Evolutionary conservation across 257 asterid species (phyloP).

Genomic region (Jacaranda copaia): DNA sequence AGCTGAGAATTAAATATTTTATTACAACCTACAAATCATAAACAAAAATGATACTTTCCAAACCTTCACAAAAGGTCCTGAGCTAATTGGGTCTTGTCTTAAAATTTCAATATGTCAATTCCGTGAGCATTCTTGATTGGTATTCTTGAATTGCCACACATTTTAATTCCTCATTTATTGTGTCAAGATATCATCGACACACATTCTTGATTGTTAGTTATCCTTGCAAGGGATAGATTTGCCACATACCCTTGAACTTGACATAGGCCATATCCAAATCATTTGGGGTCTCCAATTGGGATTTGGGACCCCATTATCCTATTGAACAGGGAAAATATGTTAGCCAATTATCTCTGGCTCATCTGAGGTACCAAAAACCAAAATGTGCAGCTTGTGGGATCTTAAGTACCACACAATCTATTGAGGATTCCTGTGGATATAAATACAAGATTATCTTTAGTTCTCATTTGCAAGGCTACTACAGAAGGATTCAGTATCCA

Average conservation of each 20-base stretch:
- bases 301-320: conserved; percentile 36
- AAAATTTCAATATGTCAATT: background rate
- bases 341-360: conserved; percentile 30
- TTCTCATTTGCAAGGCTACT: conserved; percentile 5
- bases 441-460: background rate
- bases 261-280: no score
- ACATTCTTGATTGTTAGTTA: background rate
- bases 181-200: background rate
- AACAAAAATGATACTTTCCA: no score
- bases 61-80: background rate
- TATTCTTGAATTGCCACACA: background rate
- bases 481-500: conserved; percentile 11
- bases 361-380: conserved; percentile 28
- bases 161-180: conserved; percentile 9
- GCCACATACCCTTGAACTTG: conserved; percentile 25
- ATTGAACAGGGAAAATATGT: conserved; percentile 1
- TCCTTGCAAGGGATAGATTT: conserved; percentile 33
- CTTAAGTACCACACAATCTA: conserved; percentile 32
- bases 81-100: background rate
- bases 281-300: background rate
- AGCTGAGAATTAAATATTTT: background rate
- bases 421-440: background rate
- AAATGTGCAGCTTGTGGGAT: conserved; percentile 22
- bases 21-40: no score
- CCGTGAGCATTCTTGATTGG: background rate